Conservation (phyloP, 2,329 filamentous ascomycete genomes). For the Fusarium sp. region DNA sequence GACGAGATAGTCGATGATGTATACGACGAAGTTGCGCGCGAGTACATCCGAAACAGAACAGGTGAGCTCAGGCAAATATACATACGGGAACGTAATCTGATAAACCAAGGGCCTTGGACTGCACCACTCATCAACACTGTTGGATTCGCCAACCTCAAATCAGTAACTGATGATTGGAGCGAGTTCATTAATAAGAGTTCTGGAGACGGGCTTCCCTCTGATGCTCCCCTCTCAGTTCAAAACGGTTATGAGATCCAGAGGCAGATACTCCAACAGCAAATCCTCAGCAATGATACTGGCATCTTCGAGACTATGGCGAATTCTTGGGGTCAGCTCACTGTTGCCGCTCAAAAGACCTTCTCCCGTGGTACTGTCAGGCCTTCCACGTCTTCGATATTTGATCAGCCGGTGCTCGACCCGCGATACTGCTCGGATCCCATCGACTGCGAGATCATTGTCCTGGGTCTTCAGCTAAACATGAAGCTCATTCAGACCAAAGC, state of each 20-base stretch:
- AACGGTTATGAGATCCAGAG: constrained; percentile 21
- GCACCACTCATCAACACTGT: constrained; percentile 26
- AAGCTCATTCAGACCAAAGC: constrained; percentile 16
- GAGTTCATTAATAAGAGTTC: constrained; percentile 13
- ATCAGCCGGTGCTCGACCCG: constrained; percentile 10
- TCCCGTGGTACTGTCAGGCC: constrained; percentile 15
- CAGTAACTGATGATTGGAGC: constrained; percentile 8
- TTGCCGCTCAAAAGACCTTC: constrained; percentile 30
- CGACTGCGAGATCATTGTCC: constrained; percentile 26
- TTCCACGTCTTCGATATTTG: constrained; percentile 10
- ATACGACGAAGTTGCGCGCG: constrained; percentile 5
- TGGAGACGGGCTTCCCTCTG: background rate
- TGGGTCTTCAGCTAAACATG: constrained; percentile 25
- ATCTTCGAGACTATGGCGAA: constrained; percentile 26
- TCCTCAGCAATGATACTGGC: constrained; percentile 14
- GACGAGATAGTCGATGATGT: constrained; percentile 16
- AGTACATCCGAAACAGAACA: constrained; percentile 21
- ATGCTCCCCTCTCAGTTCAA: constrained; percentile 7
- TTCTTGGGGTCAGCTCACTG: constrained; percentile 20
- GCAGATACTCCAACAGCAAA: constrained; percentile 5
- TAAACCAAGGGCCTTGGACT: constrained; percentile 17
- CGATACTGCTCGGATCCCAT: constrained; percentile 28
- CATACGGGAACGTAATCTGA: background rate
- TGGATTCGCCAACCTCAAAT: constrained; percentile 13
- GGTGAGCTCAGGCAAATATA: background rate